Evolutionary conservation across 140 eudicot genomes (phyloP).

Genomic region (Ambrosia hybrid): DNA sequence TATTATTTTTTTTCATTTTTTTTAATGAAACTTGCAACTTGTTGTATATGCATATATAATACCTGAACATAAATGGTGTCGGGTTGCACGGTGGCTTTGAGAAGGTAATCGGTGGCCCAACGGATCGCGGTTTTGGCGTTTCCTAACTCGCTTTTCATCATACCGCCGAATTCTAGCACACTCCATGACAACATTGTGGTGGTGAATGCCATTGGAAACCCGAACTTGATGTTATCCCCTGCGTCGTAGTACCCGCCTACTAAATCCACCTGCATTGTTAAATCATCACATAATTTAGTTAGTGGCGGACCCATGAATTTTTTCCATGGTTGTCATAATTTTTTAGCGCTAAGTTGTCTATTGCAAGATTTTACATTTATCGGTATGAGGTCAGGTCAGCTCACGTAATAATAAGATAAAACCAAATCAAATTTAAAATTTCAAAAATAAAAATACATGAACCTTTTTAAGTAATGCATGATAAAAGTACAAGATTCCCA

Average conservation of each 20-base stretch:
- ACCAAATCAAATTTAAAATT: too few species aligned
- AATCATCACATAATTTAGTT: background rate
- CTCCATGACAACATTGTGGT: conserved; percentile 17
- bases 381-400: too few species aligned
- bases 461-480: too few species aligned
- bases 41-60: background rate
- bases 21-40: too few species aligned
- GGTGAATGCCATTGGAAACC: conserved; percentile 18
- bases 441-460: too few species aligned
- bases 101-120: conserved; percentile 16
- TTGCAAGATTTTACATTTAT: too few species aligned
- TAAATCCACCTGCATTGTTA: conserved; percentile 17
- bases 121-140: conserved; percentile 7
- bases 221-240: conserved; percentile 9
- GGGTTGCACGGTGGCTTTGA: conserved; percentile 16
- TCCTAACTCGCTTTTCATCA: conserved; percentile 12
- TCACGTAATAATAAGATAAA: too few species aligned
- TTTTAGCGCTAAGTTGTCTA: too few species aligned
- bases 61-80: conserved; percentile 17
- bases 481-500: too few species aligned
- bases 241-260: conserved; percentile 20
- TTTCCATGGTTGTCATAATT: too few species aligned
- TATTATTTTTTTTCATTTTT: too few species aligned
- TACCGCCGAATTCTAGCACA: conserved; percentile 18
- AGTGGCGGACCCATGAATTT: background rate